Base-by-base conservation (phyloP, 352 stramenopile genomes). In the Phytophthora meadii region DNA sequence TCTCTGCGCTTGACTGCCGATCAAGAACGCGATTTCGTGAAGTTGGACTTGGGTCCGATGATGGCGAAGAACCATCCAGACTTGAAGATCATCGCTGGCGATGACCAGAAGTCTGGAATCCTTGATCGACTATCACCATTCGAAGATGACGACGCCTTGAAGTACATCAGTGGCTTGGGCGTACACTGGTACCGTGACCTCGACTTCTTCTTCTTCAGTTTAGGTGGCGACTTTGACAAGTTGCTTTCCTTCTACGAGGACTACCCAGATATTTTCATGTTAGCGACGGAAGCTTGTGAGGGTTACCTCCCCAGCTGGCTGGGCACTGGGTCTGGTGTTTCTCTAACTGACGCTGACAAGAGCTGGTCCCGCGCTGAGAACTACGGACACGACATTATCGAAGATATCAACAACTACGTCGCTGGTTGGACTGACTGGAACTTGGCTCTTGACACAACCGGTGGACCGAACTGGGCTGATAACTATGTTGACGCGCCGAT, bases 381-480 rank as follows among this genome's bases (percentile, higher is more conserved):
- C 50, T 90, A 94, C 44, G 80, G 77, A 15, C 83, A 87, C 42
- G 88, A 96, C 66, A 93, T 97, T 50, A 87, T 97, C 42, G 77
- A 83, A 51, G 88, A 97, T 68, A 34, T 97, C 17, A 84, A 79
- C 44, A 94, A 84, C 71, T 88, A 82, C 61, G 82, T 86, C 1
- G 70, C 70, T 3, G 87, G 87, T 4, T 97, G 87, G 88, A 92
- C 70, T 9, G 87, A 97, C 72, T 97, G 90, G 88, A 97, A 97
- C 61, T 46, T 96, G 10, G 70, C 81, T 48, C 76, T 97, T 7
- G 72, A 92, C 64, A 83, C 77, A n/a, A 66, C 50, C n/a, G 81
- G 82, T 7, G 90, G 90, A 0, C 90, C 90, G 0, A 92, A 85
- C 39, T 92, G 92, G 83, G 68, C 74, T 12, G 30, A 70, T n/a